A percentile compares a stretch with the other conserved stretches of the same genome.
phyloP scores from a whole-genome alignment of 78 protist species.

The Dictyostelium citrinum region DNA sequence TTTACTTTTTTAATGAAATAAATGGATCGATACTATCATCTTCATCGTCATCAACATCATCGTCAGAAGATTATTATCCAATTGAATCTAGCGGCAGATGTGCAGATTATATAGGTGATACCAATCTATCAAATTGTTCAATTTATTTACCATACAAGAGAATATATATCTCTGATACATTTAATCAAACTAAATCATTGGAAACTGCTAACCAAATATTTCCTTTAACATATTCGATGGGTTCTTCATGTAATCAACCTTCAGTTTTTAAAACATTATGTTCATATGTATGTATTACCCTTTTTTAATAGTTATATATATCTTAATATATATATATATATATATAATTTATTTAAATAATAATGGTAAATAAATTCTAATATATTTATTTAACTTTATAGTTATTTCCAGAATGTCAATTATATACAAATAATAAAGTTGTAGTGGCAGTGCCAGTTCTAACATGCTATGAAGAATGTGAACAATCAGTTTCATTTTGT shows the following conservation, averaged over 20 bases:
- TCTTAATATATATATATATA: too few relatives aligned
- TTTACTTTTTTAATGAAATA: not conserved
- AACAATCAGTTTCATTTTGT: not conserved
- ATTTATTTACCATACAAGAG: not conserved
- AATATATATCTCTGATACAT: not conserved
- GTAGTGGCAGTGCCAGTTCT: not conserved
- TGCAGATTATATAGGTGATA: not conserved
- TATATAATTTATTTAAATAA: too few relatives aligned
- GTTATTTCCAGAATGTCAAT: not conserved
- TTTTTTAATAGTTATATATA: too few relatives aligned
- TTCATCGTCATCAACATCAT: not conserved
- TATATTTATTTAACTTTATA: not conserved
- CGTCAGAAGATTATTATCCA: not conserved
- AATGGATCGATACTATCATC: not conserved
- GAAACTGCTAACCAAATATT: not conserved
- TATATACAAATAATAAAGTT: not conserved
- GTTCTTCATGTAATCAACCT: not conserved
- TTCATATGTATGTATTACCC: not conserved
- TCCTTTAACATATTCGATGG: too few relatives aligned
- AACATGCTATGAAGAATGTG: not conserved
- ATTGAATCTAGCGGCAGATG: not conserved
- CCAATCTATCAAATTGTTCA: not conserved
- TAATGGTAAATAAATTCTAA: too few relatives aligned
- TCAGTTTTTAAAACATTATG: not conserved
- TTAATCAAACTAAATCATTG: not conserved